Conservation (phyloP, 2,329 filamentous ascomycete species). For the Aspergillus arachidicola region DNA sequence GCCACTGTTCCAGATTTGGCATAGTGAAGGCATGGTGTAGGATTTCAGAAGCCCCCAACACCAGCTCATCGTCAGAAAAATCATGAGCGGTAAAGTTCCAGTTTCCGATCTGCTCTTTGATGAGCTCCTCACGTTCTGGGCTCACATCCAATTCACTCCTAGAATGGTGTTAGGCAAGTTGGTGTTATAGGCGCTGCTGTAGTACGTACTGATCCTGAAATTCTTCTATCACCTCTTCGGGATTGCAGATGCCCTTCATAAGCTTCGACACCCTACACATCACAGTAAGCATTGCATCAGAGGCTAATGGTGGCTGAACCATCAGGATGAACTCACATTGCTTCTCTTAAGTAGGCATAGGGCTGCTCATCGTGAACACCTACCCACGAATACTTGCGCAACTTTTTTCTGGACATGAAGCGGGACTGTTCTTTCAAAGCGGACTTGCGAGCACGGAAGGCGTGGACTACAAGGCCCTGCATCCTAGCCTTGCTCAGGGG, state of each 20-base stretch:
- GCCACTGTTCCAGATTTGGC: slow-evolving; percentile 79
- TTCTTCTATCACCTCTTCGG: slow-evolving; percentile 63
- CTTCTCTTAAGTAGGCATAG: slow-evolving; percentile 85
- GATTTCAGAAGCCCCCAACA: slow-evolving; percentile 84
- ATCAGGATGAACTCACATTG: slow-evolving; percentile 61
- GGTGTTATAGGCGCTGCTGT: slow-evolving; percentile 3
- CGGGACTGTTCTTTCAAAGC: slow-evolving; percentile 72
- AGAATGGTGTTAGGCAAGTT: not conserved
- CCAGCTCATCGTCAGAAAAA: slow-evolving; percentile 85
- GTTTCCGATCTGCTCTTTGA: slow-evolving; percentile 70
- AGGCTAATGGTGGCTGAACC: slow-evolving; percentile 1
- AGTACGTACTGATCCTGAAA: slow-evolving; percentile 60
- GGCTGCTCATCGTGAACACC: slow-evolving; percentile 82
- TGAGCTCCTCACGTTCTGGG: slow-evolving; percentile 63
- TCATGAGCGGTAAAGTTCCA: slow-evolving; percentile 92
- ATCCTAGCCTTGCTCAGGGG: slow-evolving; percentile 75
- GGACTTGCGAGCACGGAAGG: slow-evolving; percentile 79
- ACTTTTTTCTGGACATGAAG: slow-evolving; percentile 70
- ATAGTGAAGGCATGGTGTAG: slow-evolving; percentile 83
- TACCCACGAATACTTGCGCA: slow-evolving; percentile 88
- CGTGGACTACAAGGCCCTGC: slow-evolving; percentile 76
- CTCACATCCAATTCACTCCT: slow-evolving; percentile 67
- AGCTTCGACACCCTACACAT: slow-evolving; percentile 69
- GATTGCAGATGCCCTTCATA: slow-evolving; percentile 85
- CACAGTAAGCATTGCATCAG: slow-evolving; percentile 2